Conservation (phyloP, 352 stramenopile species). For the Pythium guiyangense region DNA sequence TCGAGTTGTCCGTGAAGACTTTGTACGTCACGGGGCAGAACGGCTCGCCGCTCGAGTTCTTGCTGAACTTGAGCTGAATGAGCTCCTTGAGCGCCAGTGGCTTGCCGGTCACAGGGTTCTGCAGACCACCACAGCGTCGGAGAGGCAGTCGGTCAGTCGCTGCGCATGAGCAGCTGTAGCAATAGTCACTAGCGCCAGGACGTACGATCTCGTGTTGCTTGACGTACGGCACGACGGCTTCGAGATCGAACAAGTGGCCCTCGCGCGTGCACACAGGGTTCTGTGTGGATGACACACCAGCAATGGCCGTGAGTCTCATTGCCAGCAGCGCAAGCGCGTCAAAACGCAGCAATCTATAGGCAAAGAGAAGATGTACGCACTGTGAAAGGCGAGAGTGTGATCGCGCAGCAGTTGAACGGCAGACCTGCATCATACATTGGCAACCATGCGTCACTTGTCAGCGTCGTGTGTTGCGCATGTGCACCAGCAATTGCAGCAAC, state of each 20-base stretch:
- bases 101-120: constrained; percentile 94
- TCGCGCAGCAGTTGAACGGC: constrained; percentile 97
- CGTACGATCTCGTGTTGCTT: constrained; percentile 92
- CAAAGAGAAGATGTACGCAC: constrained; percentile 29
- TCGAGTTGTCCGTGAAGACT: constrained; percentile 86
- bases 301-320: background rate
- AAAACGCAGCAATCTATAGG: background rate
- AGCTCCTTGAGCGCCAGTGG: constrained; percentile 91
- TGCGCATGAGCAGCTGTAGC: background rate
- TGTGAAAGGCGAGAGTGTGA: constrained; percentile 91
- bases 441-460: background rate
- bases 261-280: constrained; percentile 93
- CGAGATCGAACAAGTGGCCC: constrained; percentile 97
- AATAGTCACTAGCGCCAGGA: background rate
- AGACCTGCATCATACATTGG: constrained; percentile 62
- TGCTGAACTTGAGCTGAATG: constrained; percentile 86
- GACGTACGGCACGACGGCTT: constrained; percentile 95
- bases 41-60: constrained; percentile 74
- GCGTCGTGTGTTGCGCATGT: background rate
- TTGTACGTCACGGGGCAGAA: constrained; percentile 97
- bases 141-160: too few species aligned
- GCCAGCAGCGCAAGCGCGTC: background rate
- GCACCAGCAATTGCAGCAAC: background rate
- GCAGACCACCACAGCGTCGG: background rate
- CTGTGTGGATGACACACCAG: constrained; percentile 14